phyloP scores from a whole-genome alignment of 208 protist species.

The Naegleria lovaniensis region DNA sequence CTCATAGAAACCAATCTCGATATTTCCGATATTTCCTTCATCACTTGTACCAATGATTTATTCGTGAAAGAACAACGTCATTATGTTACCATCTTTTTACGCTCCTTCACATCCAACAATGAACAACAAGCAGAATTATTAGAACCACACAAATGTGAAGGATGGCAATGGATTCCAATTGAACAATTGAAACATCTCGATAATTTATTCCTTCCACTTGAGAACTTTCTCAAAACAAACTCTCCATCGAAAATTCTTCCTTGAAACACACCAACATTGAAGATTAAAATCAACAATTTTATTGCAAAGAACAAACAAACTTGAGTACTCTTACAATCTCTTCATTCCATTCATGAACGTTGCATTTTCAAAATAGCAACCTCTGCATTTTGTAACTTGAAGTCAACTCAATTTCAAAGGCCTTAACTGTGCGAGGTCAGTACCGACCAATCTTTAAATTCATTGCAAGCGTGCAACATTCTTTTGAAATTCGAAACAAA shows the following conservation, averaged over 20 bases:
- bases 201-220: neutral
- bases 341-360: too few relatives aligned
- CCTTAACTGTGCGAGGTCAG: too few relatives aligned
- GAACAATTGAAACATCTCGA: neutral
- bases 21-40: neutral
- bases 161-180: constrained; percentile 18
- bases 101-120: neutral
- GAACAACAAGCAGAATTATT: neutral
- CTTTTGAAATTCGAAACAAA: too few relatives aligned
- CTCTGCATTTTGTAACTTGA: too few relatives aligned
- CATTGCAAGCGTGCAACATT: too few relatives aligned
- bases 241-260: neutral
- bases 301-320: too few relatives aligned
- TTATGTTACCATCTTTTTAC: constrained; percentile 19
- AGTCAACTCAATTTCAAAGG: too few relatives aligned
- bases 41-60: constrained; percentile 12
- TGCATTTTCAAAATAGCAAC: too few relatives aligned
- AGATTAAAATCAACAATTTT: too few relatives aligned
- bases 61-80: neutral
- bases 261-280: too few relatives aligned
- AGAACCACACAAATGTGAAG: constrained; percentile 22
- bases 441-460: too few relatives aligned
- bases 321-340: too few relatives aligned
- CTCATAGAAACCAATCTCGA: neutral
- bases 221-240: neutral